phyloP scores from a whole-genome alignment of 2,329 filamentous ascomycete genomes.

The Ilyonectria destructans region DNA sequence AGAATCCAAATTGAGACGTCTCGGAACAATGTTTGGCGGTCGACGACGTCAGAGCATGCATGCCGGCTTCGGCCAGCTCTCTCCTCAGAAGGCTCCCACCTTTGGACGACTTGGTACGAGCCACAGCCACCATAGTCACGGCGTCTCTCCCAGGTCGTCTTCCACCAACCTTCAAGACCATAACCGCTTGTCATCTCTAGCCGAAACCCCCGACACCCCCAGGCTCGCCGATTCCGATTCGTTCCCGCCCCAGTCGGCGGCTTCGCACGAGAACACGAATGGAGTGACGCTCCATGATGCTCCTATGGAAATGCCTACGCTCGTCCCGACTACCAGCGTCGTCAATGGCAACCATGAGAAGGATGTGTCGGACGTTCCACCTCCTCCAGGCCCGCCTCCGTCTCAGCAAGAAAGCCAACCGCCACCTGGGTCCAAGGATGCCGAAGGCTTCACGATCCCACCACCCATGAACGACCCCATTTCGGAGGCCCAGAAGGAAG shows the following conservation, averaged over 20 bases:
- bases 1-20: slow-evolving; percentile 73
- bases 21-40: slow-evolving; percentile 78
- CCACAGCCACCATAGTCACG: slow-evolving; percentile 64
- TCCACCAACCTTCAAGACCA: slow-evolving; percentile 72
- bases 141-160: slow-evolving; percentile 72
- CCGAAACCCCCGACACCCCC: slow-evolving; percentile 68
- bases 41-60: slow-evolving; percentile 78
- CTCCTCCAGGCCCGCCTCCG: slow-evolving; percentile 68
- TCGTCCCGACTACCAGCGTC: slow-evolving; percentile 51
- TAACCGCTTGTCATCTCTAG: slow-evolving; percentile 70
- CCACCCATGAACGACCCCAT: slow-evolving; percentile 76
- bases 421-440: slow-evolving; percentile 71
- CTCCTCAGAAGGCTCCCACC: slow-evolving; percentile 67
- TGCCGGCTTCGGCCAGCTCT: slow-evolving; percentile 72
- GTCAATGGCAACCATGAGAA: slow-evolving; percentile 65
- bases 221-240: slow-evolving; percentile 49
- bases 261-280: slow-evolving; percentile 63
- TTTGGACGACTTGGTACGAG: slow-evolving; percentile 78
- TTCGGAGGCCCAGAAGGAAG: slow-evolving; percentile 81
- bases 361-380: slow-evolving; percentile 67
- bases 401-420: slow-evolving; percentile 59
- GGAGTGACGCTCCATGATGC: slow-evolving; percentile 57
- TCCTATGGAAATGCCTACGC: slow-evolving; percentile 51
- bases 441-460: slow-evolving; percentile 85
- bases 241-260: slow-evolving; percentile 32